phyloP scores from a whole-genome alignment of 108 stramenopile species.

The Nitzschia putrida region DNA sequence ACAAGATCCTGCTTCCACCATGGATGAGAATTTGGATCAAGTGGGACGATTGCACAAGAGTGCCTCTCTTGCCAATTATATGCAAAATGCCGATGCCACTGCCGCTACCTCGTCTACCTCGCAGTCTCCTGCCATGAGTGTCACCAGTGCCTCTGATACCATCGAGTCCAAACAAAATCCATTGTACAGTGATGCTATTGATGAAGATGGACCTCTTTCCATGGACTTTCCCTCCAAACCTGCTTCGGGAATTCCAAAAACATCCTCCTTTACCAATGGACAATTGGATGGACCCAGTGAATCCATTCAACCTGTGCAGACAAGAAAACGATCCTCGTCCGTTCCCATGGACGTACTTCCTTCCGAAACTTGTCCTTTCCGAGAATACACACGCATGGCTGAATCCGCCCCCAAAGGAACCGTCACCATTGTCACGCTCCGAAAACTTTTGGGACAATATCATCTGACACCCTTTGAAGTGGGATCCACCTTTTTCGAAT shows the following conservation, averaged over 20 bases:
- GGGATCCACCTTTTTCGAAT: slow-evolving; percentile 57
- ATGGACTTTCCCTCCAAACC: background rate
- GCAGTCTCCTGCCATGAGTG: background rate
- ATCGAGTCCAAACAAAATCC: background rate
- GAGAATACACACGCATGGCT: slow-evolving; percentile 23
- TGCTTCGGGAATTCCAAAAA: background rate
- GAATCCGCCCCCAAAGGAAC: slow-evolving; percentile 5
- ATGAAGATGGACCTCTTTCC: background rate
- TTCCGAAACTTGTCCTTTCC: slow-evolving; percentile 21
- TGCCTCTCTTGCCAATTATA: background rate
- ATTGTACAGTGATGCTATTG: slow-evolving; percentile 1
- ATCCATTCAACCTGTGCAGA: no score
- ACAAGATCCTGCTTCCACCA: slow-evolving; percentile 16
- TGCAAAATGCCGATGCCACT: background rate
- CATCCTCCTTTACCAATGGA: no score
- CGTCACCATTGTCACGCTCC: slow-evolving; percentile 24
- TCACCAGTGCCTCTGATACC: background rate
- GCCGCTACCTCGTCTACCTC: background rate
- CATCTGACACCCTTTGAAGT: slow-evolving; percentile 51
- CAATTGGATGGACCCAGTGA: no score
- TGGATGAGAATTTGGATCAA: slow-evolving; percentile 42
- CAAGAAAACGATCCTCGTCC: no score
- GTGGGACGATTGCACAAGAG: slow-evolving; percentile 25
- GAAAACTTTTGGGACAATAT: slow-evolving; percentile 30
- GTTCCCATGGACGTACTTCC: no score